Evolutionary conservation across 2,329 filamentous ascomycete species (phyloP).

Genomic region (Colletotrichum lini): DNA sequence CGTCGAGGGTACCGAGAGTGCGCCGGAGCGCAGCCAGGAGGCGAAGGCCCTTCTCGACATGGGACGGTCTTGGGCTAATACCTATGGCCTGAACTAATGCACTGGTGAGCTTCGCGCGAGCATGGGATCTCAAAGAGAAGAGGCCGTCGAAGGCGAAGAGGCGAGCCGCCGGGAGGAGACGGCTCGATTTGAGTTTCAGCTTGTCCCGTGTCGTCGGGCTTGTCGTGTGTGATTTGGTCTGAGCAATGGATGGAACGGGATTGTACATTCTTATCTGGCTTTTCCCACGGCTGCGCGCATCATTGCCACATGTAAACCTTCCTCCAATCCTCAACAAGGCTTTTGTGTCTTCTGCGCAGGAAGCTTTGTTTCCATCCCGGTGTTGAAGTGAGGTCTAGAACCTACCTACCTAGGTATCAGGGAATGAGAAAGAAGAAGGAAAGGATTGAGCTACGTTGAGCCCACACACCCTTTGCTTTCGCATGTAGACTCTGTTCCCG

Average conservation of each 20-base stretch:
- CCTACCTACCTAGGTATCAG: not conserved
- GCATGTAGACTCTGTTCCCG: not conserved
- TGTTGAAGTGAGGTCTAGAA: not conserved
- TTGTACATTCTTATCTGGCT: not conserved
- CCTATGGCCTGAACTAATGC: not conserved
- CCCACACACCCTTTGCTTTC: not conserved
- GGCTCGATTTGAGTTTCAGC: not conserved
- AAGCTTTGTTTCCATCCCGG: not conserved
- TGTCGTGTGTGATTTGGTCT: not conserved
- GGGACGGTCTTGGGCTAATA: not conserved
- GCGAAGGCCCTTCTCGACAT: constrained; percentile 11
- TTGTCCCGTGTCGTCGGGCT: not conserved
- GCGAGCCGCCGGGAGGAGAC: not conserved
- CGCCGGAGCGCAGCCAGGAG: constrained; percentile 5
- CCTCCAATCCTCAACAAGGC: not conserved
- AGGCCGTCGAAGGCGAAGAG: not conserved
- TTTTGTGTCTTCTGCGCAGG: not conserved
- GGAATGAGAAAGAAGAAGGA: not conserved
- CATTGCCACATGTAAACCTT: too few species aligned
- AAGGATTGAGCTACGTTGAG: not conserved
- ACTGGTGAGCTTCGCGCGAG: not conserved
- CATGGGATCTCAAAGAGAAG: not conserved
- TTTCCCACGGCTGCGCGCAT: not conserved
- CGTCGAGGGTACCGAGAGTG: not conserved
- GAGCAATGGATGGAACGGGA: too few species aligned